phyloP scores from a whole-genome alignment of 106 monocot genomes.

The Posidonia australis region DNA sequence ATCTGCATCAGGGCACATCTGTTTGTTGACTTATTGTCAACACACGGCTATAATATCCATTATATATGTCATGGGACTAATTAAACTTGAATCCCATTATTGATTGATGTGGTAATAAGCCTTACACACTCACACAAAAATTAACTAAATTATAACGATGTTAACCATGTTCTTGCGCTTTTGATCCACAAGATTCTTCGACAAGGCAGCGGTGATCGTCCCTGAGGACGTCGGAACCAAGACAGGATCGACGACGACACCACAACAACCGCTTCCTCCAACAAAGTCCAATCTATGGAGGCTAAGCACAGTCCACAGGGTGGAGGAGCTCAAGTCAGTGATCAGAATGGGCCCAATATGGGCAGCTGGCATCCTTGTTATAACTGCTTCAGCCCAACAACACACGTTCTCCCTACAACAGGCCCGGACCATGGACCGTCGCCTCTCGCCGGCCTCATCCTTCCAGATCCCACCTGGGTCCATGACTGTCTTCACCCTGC shows the following conservation, averaged over 20 bases:
- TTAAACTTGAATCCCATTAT: too few species aligned
- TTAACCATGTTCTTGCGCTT: background rate
- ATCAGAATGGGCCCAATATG: constrained; percentile 83
- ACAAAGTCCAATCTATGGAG: constrained; percentile 44
- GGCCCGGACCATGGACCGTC: constrained; percentile 86
- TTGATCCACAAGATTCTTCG: constrained; percentile 12
- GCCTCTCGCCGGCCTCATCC: constrained; percentile 26
- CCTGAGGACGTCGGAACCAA: background rate
- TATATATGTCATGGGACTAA: too few species aligned
- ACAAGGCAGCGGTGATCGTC: constrained; percentile 21
- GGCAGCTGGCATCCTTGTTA: constrained; percentile 65
- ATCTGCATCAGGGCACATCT: too few species aligned
- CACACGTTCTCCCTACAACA: constrained; percentile 77
- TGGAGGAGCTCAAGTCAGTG: constrained; percentile 77
- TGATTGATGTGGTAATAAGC: too few species aligned
- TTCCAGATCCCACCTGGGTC: constrained; percentile 77
- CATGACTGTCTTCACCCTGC: constrained; percentile 68
- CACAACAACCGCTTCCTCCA: background rate
- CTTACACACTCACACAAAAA: too few species aligned
- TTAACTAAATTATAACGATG: too few species aligned
- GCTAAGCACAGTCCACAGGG: constrained; percentile 73
- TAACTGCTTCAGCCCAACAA: constrained; percentile 65
- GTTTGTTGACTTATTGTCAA: too few species aligned
- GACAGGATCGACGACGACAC: background rate
- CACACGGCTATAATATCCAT: too few species aligned